Evolutionary conservation across 2,329 filamentous ascomycete species (phyloP).

Genomic region (Beauveria sp.): DNA sequence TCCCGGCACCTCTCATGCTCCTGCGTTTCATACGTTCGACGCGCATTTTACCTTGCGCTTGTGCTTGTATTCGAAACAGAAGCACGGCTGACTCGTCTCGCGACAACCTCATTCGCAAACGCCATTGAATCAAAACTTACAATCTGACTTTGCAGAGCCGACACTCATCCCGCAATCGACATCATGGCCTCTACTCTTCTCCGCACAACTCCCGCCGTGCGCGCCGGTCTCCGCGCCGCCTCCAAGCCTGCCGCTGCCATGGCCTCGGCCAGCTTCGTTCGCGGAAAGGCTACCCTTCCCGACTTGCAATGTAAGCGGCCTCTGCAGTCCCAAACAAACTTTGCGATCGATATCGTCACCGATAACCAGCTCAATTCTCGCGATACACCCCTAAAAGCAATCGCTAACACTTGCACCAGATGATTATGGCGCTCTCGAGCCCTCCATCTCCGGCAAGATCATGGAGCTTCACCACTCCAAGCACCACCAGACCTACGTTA

Average conservation of each 20-base stretch:
- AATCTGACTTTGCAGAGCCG: background rate
- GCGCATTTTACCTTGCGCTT: background rate
- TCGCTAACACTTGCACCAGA: constrained; percentile 45
- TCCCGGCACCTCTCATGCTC: background rate
- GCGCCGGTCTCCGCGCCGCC: constrained; percentile 63
- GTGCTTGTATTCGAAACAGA: constrained; percentile 13
- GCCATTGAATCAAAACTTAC: background rate
- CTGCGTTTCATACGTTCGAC: background rate
- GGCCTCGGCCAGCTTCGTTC: constrained; percentile 67
- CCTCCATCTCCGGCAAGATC: constrained; percentile 75
- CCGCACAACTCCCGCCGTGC: constrained; percentile 58
- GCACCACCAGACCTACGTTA: constrained; percentile 92
- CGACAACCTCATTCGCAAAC: background rate
- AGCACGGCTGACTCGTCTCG: background rate
- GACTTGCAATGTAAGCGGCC: constrained; percentile 57
- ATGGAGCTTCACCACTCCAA: constrained; percentile 95
- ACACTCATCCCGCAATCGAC: constrained; percentile 8
- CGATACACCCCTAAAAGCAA: background rate
- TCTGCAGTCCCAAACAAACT: background rate
- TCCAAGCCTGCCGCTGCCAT: constrained; percentile 56
- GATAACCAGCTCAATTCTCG: background rate
- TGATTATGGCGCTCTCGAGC: constrained; percentile 93
- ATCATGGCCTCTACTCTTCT: constrained; percentile 72
- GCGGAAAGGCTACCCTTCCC: constrained; percentile 87
- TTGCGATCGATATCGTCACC: background rate